These are phyloP conservation scores for Rhodosporidiobolus odoratus DNA, from an alignment of 768 basidiomycete genomes.

Conservation along the genomic window DNA sequence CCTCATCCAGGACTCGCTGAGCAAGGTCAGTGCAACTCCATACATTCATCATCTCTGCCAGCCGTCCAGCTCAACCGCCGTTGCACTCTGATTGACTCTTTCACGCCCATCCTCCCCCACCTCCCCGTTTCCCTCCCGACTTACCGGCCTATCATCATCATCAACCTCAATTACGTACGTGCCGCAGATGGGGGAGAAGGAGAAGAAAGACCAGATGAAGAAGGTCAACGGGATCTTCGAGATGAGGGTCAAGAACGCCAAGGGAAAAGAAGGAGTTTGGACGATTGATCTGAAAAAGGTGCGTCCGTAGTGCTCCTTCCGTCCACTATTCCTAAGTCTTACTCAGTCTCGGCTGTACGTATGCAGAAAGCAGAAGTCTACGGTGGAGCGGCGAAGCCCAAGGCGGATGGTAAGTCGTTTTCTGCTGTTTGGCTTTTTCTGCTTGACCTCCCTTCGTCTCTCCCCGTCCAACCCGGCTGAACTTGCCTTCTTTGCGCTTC, in stretches of 20 bases:
- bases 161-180: no score
- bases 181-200: conserved; percentile 44
- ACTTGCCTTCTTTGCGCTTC: neutral
- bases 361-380: conserved; percentile 61
- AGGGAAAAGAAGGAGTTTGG: conserved; percentile 75
- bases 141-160: neutral
- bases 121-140: neutral
- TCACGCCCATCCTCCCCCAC: conserved; percentile 10
- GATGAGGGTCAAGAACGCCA: conserved; percentile 55
- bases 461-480: neutral
- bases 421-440: neutral
- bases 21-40: conserved; percentile 20
- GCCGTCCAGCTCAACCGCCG: no score
- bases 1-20: conserved; percentile 43
- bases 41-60: neutral
- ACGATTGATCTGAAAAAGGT: conserved; percentile 84
- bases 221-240: conserved; percentile 44
- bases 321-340: no score
- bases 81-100: neutral
- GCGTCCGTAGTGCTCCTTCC: conserved; percentile 25
- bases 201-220: conserved; percentile 47
- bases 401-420: conserved; percentile 60
- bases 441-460: conserved; percentile 2
- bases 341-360: neutral
- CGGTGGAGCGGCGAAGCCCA: conserved; percentile 65